Percentiles rank a stretch among this genome's conserved stretches.
These are phyloP conservation scores for Mucor indicus DNA, from an alignment of 371 early-diverging fungal species.

Conservation along the genomic window DNA sequence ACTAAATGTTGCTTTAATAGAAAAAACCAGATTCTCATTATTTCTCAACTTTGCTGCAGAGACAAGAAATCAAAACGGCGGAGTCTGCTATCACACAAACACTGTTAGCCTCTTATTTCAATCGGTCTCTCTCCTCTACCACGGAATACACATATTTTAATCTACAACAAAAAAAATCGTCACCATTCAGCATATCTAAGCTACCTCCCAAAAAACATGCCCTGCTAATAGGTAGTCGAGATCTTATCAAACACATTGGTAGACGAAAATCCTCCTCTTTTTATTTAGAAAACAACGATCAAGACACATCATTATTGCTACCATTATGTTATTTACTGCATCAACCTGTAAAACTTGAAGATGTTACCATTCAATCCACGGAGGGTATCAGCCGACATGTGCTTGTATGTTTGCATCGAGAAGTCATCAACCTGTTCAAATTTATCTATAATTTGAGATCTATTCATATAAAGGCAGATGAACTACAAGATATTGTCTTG, in stretches of 20 bases:
- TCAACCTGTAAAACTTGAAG: constrained; percentile 26
- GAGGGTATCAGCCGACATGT: constrained; percentile 35
- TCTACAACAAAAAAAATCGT: too few species aligned
- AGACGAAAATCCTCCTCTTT: too few species aligned
- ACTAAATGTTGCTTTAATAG: too few species aligned
- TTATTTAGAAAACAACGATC: constrained; percentile 20
- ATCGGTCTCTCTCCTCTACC: background rate
- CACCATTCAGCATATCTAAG: background rate
- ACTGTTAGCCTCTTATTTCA: too few species aligned
- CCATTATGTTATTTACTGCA: constrained; percentile 53
- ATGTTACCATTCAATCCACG: constrained; percentile 30
- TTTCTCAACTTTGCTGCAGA: too few species aligned
- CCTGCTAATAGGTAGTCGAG: constrained; percentile 20
- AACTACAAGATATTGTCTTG: constrained; percentile 54
- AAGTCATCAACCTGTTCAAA: constrained; percentile 42
- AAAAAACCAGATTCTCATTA: too few species aligned
- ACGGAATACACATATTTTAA: too few species aligned
- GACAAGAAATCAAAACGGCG: too few species aligned
- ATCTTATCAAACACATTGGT: constrained; percentile 14
- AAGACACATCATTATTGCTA: constrained; percentile 19
- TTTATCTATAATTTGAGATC: constrained; percentile 48
- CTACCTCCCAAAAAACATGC: constrained; percentile 10
- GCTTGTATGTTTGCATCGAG: constrained; percentile 44
- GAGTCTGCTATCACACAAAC: too few species aligned
- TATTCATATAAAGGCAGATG: constrained; percentile 31